phyloP scores from a whole-genome alignment of 148 eudicot genomes.

The Rhododendron williamsianum region DNA sequence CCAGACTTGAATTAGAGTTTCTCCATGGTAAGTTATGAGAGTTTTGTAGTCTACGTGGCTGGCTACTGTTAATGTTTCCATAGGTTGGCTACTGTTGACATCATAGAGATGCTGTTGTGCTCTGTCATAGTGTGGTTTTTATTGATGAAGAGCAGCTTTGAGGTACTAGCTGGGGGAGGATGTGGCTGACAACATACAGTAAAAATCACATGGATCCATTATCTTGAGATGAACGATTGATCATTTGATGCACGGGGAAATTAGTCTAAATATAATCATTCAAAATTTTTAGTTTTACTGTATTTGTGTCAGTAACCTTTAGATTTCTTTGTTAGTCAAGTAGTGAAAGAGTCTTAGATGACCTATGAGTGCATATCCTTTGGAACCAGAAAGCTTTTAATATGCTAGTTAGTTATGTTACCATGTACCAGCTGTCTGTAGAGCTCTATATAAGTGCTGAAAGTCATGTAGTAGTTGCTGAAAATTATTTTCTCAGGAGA shows the following conservation, averaged over 20 bases:
- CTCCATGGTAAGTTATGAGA: neutral
- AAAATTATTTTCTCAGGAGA: neutral
- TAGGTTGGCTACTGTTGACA: neutral
- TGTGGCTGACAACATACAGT: neutral
- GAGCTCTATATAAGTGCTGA: neutral
- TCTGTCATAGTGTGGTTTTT: neutral
- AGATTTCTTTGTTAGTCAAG: neutral
- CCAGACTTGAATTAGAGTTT: neutral
- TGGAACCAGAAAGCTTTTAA: constrained; percentile 1
- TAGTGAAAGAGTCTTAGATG: neutral
- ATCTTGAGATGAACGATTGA: neutral
- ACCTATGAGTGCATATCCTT: neutral
- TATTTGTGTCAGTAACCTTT: neutral
- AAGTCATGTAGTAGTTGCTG: neutral
- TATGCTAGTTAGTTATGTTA: neutral
- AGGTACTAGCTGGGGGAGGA: neutral
- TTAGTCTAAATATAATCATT: neutral
- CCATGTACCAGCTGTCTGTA: neutral
- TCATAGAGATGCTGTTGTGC: constrained; percentile 1
- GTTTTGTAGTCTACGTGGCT: neutral
- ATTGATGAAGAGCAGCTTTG: neutral
- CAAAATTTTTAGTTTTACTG: neutral
- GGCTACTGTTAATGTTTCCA: neutral
- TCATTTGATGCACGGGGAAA: neutral
- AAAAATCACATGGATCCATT: neutral